Evolutionary conservation across 169 alveolate genomes (phyloP).

Genomic region (Cryptosporidium andersoni): DNA sequence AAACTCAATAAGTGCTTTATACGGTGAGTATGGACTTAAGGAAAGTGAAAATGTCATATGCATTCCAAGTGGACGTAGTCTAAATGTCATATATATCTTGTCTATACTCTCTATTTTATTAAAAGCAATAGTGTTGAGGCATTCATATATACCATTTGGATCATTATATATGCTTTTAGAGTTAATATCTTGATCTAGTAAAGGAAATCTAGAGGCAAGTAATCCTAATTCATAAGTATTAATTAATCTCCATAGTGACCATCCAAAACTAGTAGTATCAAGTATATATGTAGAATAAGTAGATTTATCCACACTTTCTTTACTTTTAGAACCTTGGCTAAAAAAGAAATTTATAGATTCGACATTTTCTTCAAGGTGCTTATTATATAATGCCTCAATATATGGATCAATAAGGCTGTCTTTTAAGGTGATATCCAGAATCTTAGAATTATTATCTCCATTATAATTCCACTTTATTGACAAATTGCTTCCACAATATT

Average conservation of each 20-base stretch:
- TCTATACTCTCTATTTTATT: conserved; percentile 9
- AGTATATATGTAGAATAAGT: neutral
- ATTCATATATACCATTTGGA: conserved; percentile 40
- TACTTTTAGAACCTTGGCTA: neutral
- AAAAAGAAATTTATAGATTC: neutral
- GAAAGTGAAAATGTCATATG: conserved; percentile 27
- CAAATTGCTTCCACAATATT: neutral
- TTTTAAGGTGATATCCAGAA: too few relatives aligned
- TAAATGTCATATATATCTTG: conserved; percentile 26
- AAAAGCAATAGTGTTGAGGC: conserved; percentile 27
- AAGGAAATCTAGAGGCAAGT: conserved; percentile 10
- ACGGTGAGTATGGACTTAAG: conserved; percentile 7
- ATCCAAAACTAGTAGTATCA: neutral
- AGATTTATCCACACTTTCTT: neutral
- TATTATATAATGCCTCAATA: too few relatives aligned
- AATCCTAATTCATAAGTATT: conserved; percentile 20
- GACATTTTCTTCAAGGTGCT: neutral
- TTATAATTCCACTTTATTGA: neutral
- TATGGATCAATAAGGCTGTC: too few relatives aligned
- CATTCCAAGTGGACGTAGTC: conserved; percentile 53
- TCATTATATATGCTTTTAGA: conserved; percentile 14
- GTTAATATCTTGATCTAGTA: neutral
- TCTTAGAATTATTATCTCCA: neutral
- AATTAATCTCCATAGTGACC: conserved; percentile 24
- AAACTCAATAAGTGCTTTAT: conserved; percentile 8